Conservation (phyloP, 1,284 basidiomycete genomes). For the Volvariella volvacea region DNA sequence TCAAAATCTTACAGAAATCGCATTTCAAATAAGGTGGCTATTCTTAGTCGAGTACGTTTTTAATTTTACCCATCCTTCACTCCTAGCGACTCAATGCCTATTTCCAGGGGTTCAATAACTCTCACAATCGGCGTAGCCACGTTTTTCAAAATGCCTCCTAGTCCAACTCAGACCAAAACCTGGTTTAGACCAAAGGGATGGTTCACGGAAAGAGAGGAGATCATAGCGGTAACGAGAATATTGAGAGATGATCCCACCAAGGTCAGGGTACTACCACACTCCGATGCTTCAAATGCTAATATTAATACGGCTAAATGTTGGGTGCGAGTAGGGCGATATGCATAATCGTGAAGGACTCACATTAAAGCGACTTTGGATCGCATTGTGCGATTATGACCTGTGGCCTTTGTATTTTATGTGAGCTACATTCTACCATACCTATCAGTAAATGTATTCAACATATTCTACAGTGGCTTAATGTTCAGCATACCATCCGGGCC, state of each 20-base stretch:
- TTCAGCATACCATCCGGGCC: constrained; percentile 37
- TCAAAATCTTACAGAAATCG: background rate
- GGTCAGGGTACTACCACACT: no score
- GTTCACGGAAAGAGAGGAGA: constrained; percentile 34
- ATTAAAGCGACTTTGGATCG: constrained; percentile 35
- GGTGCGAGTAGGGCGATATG: constrained; percentile 34
- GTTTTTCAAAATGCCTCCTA: constrained; percentile 62
- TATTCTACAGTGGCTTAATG: background rate
- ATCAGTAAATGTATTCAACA: background rate
- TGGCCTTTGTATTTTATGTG: constrained; percentile 52
- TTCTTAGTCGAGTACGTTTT: constrained; percentile 42
- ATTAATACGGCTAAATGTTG: no score
- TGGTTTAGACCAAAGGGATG: constrained; percentile 57
- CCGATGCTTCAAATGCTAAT: constrained; percentile 1
- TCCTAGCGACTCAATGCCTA: background rate
- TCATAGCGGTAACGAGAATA: constrained; percentile 22
- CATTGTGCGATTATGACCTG: constrained; percentile 44
- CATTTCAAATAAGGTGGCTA: constrained; percentile 25
- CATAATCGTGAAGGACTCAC: constrained; percentile 57
- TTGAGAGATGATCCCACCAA: constrained; percentile 55
- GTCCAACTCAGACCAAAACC: constrained; percentile 61
- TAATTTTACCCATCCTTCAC: background rate
- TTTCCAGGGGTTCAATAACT: constrained; percentile 35
- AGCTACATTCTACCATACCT: constrained; percentile 14
- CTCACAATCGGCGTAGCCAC: constrained; percentile 48